Percentiles rank a stretch among this genome's conserved stretches.
phyloP scores from a whole-genome alignment of 2,329 filamentous ascomycete genomes.

The Talaromyces sp. region DNA sequence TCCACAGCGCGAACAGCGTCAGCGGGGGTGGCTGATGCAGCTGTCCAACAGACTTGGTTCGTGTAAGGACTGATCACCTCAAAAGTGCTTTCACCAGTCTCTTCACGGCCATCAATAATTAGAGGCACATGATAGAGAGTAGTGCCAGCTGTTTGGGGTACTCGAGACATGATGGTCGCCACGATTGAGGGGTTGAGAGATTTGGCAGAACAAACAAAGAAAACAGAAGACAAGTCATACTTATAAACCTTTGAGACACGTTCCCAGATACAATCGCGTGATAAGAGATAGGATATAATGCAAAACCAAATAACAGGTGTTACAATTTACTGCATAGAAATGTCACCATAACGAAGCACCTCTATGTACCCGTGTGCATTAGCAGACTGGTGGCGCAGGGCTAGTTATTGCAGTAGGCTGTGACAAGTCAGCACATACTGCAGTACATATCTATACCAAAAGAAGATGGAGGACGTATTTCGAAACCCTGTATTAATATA shows the following conservation, averaged over 20 bases:
- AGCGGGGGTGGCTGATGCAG: slow-evolving; percentile 50
- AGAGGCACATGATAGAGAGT: slow-evolving; percentile 28
- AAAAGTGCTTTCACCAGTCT: slow-evolving; percentile 30
- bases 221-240: background rate
- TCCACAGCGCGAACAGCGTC: slow-evolving; percentile 46
- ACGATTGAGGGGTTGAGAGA: too few relatives aligned
- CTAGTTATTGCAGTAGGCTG: too few relatives aligned
- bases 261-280: background rate
- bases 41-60: slow-evolving; percentile 52
- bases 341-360: too few relatives aligned
- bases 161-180: background rate
- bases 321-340: too few relatives aligned
- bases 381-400: too few relatives aligned
- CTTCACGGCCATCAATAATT: slow-evolving; percentile 39
- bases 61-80: slow-evolving; percentile 54
- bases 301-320: background rate
- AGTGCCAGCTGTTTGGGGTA: background rate
- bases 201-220: background rate
- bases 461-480: too few relatives aligned
- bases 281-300: background rate
- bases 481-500: too few relatives aligned
- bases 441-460: too few relatives aligned
- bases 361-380: too few relatives aligned
- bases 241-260: background rate
- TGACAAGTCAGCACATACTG: too few relatives aligned